Evolutionary conservation across 768 basidiomycete species (phyloP).

Genomic region (Boletus sensibilis): DNA sequence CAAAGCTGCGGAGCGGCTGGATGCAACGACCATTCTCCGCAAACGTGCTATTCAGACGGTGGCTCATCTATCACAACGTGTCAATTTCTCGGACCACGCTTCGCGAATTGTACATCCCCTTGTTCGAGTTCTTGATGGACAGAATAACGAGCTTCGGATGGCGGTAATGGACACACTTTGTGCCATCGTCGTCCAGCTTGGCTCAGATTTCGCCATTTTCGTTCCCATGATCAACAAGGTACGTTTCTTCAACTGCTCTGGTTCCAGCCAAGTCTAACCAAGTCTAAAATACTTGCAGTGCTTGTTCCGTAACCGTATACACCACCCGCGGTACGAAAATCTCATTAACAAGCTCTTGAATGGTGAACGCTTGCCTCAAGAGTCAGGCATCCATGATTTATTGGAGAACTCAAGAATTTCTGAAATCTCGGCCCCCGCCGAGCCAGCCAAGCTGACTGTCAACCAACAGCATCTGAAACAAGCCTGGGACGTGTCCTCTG

Average conservation of each 20-base stretch:
- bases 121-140: slow-evolving; percentile 75
- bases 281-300: slow-evolving; percentile 46
- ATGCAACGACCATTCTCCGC: slow-evolving; percentile 70
- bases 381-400: slow-evolving; percentile 67
- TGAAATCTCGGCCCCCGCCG: slow-evolving; percentile 80
- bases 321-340: slow-evolving; percentile 82
- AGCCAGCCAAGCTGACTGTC: slow-evolving; percentile 85
- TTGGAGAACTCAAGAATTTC: slow-evolving; percentile 64
- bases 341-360: slow-evolving; percentile 86
- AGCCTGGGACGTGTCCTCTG: slow-evolving; percentile 87
- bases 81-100: slow-evolving; percentile 97
- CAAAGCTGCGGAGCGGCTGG: slow-evolving; percentile 81
- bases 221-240: slow-evolving; percentile 97
- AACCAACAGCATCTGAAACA: slow-evolving; percentile 97
- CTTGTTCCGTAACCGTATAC: slow-evolving; percentile 70
- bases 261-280: neutral
- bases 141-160: slow-evolving; percentile 75
- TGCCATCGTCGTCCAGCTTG: slow-evolving; percentile 88
- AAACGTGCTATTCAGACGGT: slow-evolving; percentile 91
- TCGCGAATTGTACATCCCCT: slow-evolving; percentile 96
- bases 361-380: slow-evolving; percentile 89
- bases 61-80: slow-evolving; percentile 83
- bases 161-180: slow-evolving; percentile 93
- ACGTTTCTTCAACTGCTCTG: neutral
- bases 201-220: slow-evolving; percentile 96